phyloP scores from a whole-genome alignment of 2,329 filamentous ascomycete species.

The Nannizziopsis arthrosporioides region DNA sequence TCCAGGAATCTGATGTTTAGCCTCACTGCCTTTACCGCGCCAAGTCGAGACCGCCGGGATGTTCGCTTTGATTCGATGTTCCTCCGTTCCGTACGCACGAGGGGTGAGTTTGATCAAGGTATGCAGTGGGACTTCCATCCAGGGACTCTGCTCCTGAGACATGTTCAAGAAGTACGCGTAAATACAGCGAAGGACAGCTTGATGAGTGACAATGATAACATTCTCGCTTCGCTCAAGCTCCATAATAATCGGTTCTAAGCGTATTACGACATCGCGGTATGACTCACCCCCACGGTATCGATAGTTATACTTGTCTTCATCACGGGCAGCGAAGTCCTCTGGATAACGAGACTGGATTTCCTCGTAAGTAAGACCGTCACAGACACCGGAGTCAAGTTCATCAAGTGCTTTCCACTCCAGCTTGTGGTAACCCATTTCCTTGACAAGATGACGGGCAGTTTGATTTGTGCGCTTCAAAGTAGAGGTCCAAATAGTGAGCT shows the following conservation, averaged over 20 bases:
- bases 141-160: constrained; percentile 80
- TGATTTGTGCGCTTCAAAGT: constrained; percentile 77
- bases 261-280: constrained; percentile 92
- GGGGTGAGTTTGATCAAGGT: constrained; percentile 94
- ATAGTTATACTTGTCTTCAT: constrained; percentile 99
- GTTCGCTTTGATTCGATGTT: constrained; percentile 75
- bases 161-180: constrained; percentile 99
- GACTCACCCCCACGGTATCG: constrained; percentile 94
- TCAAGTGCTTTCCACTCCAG: constrained; percentile 98
- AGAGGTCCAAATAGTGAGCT: constrained; percentile 63
- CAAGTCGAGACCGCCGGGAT: constrained; percentile 95
- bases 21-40: constrained; percentile 83
- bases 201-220: constrained; percentile 94
- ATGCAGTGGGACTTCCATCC: constrained; percentile 97
- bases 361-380: constrained; percentile 90
- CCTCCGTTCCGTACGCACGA: constrained; percentile 82
- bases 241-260: constrained; percentile 98
- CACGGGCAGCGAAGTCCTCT: constrained; percentile 87
- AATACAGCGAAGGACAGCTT: constrained; percentile 91
- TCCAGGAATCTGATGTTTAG: constrained; percentile 57
- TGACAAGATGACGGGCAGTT: constrained; percentile 70
- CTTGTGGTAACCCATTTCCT: constrained; percentile 64
- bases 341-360: constrained; percentile 86
- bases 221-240: constrained; percentile 92
- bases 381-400: constrained; percentile 91